Evolutionary conservation across 306 rosid species (phyloP), one percentile per base, ranked within the genome.

Genomic region (Lathyrus sativus): DNA sequence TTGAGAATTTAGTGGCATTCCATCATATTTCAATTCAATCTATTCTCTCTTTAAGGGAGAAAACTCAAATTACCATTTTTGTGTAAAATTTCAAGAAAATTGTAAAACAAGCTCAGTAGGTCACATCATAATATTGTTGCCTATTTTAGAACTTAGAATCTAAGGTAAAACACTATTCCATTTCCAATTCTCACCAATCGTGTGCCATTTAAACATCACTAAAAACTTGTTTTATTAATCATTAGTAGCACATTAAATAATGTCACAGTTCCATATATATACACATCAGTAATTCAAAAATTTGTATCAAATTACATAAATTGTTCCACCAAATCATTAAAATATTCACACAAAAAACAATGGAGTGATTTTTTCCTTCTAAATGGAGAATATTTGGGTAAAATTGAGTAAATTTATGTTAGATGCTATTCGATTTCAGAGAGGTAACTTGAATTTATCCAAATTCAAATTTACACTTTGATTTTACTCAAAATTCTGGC

Each of bases 11-110:
- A 71, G 77, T 71, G 77, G 13, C 72, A 78, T 72, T 72, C 71
- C 75, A 72, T 72, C 74, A 70, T 24, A 55, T 29, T 68, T 63
- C 73, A 77, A 55, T 26, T 72, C 64, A 61, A 62, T 35, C 63
- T 5, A n/a, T 58, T 51, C 42, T 19, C 50, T 65, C 11, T 19
- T 44, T 26, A 9, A 29, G 26, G 2, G 15, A 51, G 24, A 45
- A 17, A 26, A 67, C 12, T 31, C 63, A 29, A 8, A 31, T 14
- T 8, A 31, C 43, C 2, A 35, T 35, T 35, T 58, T 58, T 58
- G 4, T 58, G 2, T 70, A 44, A 41, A 48, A 18, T 35, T 43
- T 53, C 44, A 37, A 31, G 68, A 35, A 67, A 51, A 76, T 28
- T 66, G 72, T 61, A 12, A 53, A 59, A 74, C 70, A 73, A 26